phyloP scores from a whole-genome alignment of 805 yeast genomes.

The Candida arabinofermentans region DNA sequence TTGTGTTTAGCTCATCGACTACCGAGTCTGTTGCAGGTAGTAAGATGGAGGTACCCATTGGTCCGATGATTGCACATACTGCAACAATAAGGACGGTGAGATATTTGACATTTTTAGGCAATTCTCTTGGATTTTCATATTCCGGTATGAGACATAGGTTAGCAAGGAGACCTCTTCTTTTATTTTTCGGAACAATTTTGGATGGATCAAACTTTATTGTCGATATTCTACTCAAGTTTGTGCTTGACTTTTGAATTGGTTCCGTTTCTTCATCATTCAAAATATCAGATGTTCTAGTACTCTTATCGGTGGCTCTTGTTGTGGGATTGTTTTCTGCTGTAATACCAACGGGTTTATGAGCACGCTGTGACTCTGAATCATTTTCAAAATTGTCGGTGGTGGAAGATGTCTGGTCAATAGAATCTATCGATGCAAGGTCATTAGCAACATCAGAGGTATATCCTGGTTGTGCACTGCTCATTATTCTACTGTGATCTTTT shows the following conservation, averaged over 20 bases:
- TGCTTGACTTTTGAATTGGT: neutral
- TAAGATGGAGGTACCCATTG: conserved; percentile 84
- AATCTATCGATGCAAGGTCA: no score
- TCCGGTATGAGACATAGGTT: conserved; percentile 58
- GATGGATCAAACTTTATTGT: conserved; percentile 23
- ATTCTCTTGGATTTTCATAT: conserved; percentile 65
- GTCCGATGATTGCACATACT: conserved; percentile 73
- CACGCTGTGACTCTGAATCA: neutral
- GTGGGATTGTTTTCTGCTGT: neutral
- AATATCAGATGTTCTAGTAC: no score
- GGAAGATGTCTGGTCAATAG: no score
- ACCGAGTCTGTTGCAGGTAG: conserved; percentile 72
- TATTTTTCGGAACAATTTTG: conserved; percentile 31
- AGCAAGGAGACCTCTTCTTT: conserved; percentile 60
- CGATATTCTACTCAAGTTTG: conserved; percentile 11
- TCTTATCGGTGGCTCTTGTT: neutral
- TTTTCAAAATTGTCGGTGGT: no score
- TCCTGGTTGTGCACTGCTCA: no score
- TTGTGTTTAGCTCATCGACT: conserved; percentile 49
- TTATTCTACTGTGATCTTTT: no score
- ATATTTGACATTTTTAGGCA: conserved; percentile 47
- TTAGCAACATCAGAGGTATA: no score
- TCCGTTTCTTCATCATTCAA: neutral
- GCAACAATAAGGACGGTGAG: conserved; percentile 65
- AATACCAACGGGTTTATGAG: neutral